A percentile compares a stretch with the other conserved stretches of the same genome.
Evolutionary conservation across 805 yeast genomes (phyloP).

Genomic region (Saturnispora halmiae): DNA sequence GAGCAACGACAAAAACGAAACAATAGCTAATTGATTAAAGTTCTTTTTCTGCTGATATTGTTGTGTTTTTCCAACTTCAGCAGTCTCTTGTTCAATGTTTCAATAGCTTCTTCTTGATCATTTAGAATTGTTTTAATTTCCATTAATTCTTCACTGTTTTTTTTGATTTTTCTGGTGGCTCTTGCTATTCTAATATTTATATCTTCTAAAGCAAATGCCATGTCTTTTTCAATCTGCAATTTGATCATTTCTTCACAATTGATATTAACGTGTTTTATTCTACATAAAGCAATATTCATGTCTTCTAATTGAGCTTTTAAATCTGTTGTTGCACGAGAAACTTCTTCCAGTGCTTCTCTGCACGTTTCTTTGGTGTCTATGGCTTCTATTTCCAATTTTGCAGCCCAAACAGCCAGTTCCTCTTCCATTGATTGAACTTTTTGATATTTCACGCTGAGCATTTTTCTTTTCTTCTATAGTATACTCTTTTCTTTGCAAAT

Average conservation of each 20-base stretch:
- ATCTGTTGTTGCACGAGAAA: conserved; percentile 13
- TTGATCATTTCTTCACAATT: conserved; percentile 4
- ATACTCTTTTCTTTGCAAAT: neutral
- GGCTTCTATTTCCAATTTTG: conserved; percentile 40
- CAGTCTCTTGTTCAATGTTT: neutral
- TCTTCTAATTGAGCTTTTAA: conserved; percentile 8
- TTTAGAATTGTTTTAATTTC: neutral
- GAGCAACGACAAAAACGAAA: too few relatives aligned
- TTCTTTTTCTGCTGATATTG: neutral
- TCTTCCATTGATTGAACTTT: too few relatives aligned
- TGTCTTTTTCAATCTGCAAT: conserved; percentile 3
- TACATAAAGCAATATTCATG: conserved; percentile 6
- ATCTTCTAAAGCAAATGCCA: conserved; percentile 3
- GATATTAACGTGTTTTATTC: conserved; percentile 5
- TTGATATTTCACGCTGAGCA: neutral
- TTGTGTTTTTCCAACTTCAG: neutral
- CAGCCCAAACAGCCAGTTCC: conserved; percentile 35
- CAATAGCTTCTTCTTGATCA: neutral
- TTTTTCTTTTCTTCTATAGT: neutral
- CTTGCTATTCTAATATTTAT: conserved; percentile 2
- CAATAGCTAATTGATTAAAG: neutral
- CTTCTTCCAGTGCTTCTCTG: conserved; percentile 10
- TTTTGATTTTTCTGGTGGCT: conserved; percentile 1
- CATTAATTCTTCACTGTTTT: neutral
- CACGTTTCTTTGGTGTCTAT: conserved; percentile 33